Evolutionary conservation across 2,329 filamentous ascomycete species (phyloP).

Genomic region (Grosmannia clavigera): DNA sequence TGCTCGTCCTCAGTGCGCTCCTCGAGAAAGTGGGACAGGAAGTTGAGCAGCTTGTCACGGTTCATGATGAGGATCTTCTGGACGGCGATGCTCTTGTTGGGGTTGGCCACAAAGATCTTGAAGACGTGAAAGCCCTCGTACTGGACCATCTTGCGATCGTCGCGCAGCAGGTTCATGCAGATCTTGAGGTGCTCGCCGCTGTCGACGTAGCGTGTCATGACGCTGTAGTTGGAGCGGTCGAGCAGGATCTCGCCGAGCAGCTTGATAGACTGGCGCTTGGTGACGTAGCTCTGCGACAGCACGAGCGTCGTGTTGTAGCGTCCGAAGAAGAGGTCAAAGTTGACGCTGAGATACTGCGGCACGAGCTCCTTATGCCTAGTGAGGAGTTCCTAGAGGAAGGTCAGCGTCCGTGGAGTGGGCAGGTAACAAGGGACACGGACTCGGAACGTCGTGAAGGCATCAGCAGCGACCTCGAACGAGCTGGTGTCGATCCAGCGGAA

Average conservation of each 20-base stretch:
- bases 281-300: slow-evolving; percentile 91
- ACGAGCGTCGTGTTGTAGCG: slow-evolving; percentile 81
- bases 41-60: slow-evolving; percentile 76
- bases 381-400: slow-evolving; percentile 53
- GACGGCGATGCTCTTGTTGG: slow-evolving; percentile 92
- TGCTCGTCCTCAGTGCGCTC: slow-evolving; percentile 96
- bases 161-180: slow-evolving; percentile 91
- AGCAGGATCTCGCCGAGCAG: slow-evolving; percentile 88
- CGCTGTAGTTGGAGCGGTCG: slow-evolving; percentile 90
- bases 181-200: slow-evolving; percentile 93
- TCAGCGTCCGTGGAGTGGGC: neutral
- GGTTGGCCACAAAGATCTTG: slow-evolving; percentile 98
- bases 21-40: slow-evolving; percentile 83
- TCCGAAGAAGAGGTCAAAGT: slow-evolving; percentile 88
- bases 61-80: slow-evolving; percentile 96
- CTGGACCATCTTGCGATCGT: slow-evolving; percentile 97
- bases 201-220: slow-evolving; percentile 97
- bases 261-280: slow-evolving; percentile 96
- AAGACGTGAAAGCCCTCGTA: slow-evolving; percentile 99
- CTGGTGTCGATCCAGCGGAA: slow-evolving; percentile 96
- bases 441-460: slow-evolving; percentile 94
- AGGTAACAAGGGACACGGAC: neutral
- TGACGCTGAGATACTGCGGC: slow-evolving; percentile 72
- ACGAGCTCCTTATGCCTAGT: slow-evolving; percentile 91
- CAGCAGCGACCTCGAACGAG: slow-evolving; percentile 90